These are phyloP conservation scores for Platanthera guangdongensis DNA, from an alignment of 106 monocot genomes.

Conservation along the genomic window DNA sequence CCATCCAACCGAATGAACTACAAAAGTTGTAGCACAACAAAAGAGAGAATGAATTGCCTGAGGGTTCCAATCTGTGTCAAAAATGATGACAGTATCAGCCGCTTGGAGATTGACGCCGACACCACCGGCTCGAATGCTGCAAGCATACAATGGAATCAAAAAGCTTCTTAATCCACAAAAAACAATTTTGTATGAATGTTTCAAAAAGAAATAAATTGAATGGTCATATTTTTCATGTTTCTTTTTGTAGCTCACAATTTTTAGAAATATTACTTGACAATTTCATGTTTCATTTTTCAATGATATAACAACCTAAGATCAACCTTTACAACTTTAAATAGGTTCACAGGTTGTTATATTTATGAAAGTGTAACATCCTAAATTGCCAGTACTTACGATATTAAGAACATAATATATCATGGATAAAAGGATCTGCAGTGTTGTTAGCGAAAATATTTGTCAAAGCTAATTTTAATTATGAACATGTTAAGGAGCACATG, in stretches of 20 bases:
- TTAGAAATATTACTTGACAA: neutral
- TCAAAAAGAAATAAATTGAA: neutral
- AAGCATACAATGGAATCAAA: conserved; percentile 11
- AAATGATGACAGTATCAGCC: conserved; percentile 98
- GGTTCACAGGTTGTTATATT: neutral
- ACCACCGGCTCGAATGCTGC: conserved; percentile 96
- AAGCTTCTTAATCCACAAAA: neutral
- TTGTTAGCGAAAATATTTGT: neutral
- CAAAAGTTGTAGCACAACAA: neutral
- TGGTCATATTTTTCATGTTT: neutral
- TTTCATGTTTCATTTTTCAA: neutral
- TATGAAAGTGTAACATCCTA: neutral
- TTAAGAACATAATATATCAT: neutral
- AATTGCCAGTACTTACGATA: neutral
- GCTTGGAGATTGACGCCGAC: conserved; percentile 99
- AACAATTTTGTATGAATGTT: neutral
- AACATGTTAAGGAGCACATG: neutral
- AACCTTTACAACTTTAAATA: neutral
- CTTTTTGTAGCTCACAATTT: neutral
- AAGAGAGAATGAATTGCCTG: conserved; percentile 46
- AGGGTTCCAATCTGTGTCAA: conserved; percentile 99
- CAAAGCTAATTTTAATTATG: neutral
- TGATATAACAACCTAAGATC: neutral
- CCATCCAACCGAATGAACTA: no score
- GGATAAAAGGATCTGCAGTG: neutral